These are phyloP conservation scores for Melanogaster broomeanus DNA, from an alignment of 768 basidiomycete genomes.

Conservation along the genomic window DNA sequence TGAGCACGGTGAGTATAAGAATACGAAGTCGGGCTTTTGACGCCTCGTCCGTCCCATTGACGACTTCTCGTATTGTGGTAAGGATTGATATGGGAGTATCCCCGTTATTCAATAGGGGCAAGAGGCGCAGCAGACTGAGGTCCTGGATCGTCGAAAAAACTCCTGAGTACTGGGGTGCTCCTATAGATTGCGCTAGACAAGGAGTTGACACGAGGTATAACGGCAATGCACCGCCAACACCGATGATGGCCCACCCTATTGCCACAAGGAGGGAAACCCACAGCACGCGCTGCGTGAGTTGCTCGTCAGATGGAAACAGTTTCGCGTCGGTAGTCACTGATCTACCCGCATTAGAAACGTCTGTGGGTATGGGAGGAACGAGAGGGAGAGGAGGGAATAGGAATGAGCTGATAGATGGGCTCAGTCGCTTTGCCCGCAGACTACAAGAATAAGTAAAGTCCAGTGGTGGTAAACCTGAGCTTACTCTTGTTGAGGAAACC, in stretches of 20 bases:
- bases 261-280: conserved; percentile 67
- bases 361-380: conserved; percentile 56
- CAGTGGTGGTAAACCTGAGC: conserved; percentile 26
- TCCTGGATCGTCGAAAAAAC: conserved; percentile 71
- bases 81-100: conserved; percentile 33
- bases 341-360: conserved; percentile 56
- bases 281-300: conserved; percentile 68
- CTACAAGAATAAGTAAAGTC: conserved; percentile 37
- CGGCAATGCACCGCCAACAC: conserved; percentile 70
- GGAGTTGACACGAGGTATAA: conserved; percentile 69
- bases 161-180: conserved; percentile 50
- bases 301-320: conserved; percentile 74
- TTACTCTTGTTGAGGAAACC: conserved; percentile 74
- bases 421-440: conserved; percentile 62
- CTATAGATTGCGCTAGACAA: conserved; percentile 59
- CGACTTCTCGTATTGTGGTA: conserved; percentile 34
- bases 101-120: conserved; percentile 56
- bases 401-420: conserved; percentile 63
- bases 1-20: conserved; percentile 66
- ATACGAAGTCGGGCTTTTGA: conserved; percentile 58
- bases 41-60: conserved; percentile 37
- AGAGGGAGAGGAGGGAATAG: conserved; percentile 70
- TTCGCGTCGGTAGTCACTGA: conserved; percentile 51
- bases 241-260: conserved; percentile 67
- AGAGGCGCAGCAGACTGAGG: conserved; percentile 72